Conservation (phyloP, 768 basidiomycete species). For the Tulasnella sp. region DNA sequence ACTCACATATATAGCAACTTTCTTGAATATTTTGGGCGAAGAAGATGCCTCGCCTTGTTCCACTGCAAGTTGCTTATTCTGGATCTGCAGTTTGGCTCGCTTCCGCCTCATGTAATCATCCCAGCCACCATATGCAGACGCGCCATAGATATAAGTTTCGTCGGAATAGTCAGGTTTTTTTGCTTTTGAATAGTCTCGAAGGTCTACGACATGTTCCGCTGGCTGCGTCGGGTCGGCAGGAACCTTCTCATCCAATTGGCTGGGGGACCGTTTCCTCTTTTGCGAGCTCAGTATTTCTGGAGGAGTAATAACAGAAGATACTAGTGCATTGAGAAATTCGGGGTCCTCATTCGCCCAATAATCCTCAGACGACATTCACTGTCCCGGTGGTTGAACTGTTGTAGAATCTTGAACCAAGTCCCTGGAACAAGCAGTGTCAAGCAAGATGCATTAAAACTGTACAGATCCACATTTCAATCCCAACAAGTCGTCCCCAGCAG, state of each 20-base stretch:
- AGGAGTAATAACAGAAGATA: neutral
- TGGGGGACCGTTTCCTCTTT: constrained; percentile 4
- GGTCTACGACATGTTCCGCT: neutral
- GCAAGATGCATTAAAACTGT: too few species aligned
- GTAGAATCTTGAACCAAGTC: too few species aligned
- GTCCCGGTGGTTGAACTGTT: too few species aligned
- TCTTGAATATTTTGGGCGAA: constrained; percentile 53
- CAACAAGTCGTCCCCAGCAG: too few species aligned
- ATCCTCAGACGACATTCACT: constrained; percentile 15
- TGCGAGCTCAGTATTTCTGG: neutral
- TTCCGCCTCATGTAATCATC: constrained; percentile 87
- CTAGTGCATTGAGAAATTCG: constrained; percentile 16
- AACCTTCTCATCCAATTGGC: neutral
- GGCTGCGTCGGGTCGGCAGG: neutral
- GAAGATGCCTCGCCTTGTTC: constrained; percentile 20
- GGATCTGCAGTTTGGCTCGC: constrained; percentile 77
- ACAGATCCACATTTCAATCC: too few species aligned
- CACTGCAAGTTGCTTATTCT: constrained; percentile 37
- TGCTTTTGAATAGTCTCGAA: neutral
- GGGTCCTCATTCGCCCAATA: constrained; percentile 18
- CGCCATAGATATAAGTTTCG: constrained; percentile 44
- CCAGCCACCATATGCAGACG: constrained; percentile 66
- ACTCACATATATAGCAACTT: constrained; percentile 70
- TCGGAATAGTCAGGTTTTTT: neutral
- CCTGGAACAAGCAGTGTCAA: too few species aligned